Evolutionary conservation across 352 stramenopile species (phyloP), one percentile per base, ranked within the genome.

Genomic region (Phytopythium sindhum): DNA sequence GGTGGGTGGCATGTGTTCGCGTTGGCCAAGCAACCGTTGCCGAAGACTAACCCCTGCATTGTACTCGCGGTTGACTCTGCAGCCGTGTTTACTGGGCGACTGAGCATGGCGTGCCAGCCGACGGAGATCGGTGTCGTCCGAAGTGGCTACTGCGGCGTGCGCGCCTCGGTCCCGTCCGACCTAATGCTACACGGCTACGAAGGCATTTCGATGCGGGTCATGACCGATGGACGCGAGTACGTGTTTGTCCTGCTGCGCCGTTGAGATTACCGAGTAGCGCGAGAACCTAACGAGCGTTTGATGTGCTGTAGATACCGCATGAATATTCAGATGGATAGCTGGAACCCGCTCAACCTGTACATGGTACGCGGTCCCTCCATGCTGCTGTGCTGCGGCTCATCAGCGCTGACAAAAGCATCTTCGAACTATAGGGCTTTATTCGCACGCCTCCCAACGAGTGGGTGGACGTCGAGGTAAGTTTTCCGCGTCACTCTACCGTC

Each of bases 341-440:
- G 87, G 87, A 95, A 95, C 63, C 87, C 87, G 11, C 82, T 93
- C 39, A 91, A 95, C 58, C 67, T 95, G 67, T 89, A 93, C 73
- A 93, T 95, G 81, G 83, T 92, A 62, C 41, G 73, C 11, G 33
- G n/a, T 21, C 33, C 41, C 31, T 31, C 11, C 10, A 3, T 59
- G 17, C 51, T 57, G n/a, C 23, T 47, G 53, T 28, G 42, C n/a
- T 10, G 21, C 47, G 42, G 12, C 24, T 42, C 28, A 48, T 45
- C 12, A 61, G 11, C 35, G 52, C 55, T 67, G 45, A 35, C 58
- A 50, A 23, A 21, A 10, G 23, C 47, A 23, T 33, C 44, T 1
- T 29, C 44, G 31, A 33, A 41, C n/a, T 57, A 1, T 47, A 91
- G 83, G 87, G 87, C 1, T 95, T 95, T 57, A 89, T 95, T 41